phyloP scores from a whole-genome alignment of 805 yeast genomes.

The Saccharomyces cerevisiae region DNA sequence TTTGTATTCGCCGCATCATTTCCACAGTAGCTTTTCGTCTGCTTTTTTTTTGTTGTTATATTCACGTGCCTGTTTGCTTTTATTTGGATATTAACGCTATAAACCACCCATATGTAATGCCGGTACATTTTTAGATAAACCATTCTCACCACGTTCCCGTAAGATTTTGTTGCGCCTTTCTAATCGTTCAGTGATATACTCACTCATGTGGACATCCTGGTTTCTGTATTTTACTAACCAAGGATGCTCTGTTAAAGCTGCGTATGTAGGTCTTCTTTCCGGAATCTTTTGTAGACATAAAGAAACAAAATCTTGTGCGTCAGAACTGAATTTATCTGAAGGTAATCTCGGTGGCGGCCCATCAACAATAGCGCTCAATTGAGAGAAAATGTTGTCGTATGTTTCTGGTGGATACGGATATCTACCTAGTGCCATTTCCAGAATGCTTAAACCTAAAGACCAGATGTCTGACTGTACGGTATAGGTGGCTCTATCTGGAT shows the following conservation, averaged over 20 bases:
- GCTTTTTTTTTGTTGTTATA: not conserved
- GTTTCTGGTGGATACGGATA: constrained; percentile 98
- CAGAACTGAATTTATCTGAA: constrained; percentile 49
- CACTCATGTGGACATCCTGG: constrained; percentile 32
- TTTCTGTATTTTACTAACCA: constrained; percentile 60
- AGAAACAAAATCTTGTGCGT: constrained; percentile 74
- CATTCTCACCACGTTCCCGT: constrained; percentile 23
- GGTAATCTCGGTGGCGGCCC: constrained; percentile 86
- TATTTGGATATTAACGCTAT: constrained; percentile 4
- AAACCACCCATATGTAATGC: constrained; percentile 34
- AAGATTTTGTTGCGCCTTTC: constrained; percentile 23
- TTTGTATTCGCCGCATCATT: not conserved
- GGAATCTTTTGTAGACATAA: constrained; percentile 77
- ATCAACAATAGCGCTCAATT: constrained; percentile 91
- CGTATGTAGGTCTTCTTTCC: constrained; percentile 70
- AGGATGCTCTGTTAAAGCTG: constrained; percentile 65
- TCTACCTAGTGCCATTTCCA: constrained; percentile 83
- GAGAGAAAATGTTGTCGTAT: constrained; percentile 81
- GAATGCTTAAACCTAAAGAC: constrained; percentile 81
- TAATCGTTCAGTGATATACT: constrained; percentile 32
- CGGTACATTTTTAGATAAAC: constrained; percentile 25
- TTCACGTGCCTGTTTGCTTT: not conserved
- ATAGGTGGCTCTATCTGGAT: constrained; percentile 71
- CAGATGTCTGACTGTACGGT: constrained; percentile 93
- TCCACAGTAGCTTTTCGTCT: not conserved